Evolutionary conservation across 768 basidiomycete genomes (phyloP).

Genomic region (Termitomyces sp.): DNA sequence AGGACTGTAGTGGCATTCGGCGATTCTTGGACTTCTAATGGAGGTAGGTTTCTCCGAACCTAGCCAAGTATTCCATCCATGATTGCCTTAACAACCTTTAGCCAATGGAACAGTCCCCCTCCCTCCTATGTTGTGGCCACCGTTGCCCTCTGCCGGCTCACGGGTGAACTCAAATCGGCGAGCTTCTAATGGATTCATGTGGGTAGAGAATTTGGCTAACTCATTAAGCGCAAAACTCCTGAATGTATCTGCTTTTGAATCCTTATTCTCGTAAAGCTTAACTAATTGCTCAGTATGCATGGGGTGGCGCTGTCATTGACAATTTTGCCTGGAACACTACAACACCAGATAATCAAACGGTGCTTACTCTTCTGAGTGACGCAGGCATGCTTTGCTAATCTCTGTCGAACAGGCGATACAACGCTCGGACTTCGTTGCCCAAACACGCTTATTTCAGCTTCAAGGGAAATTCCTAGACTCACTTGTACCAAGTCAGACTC

Average conservation of each 20-base stretch:
- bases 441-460: slow-evolving; percentile 21
- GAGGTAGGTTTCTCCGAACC: not conserved
- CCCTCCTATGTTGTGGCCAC: slow-evolving; percentile 26
- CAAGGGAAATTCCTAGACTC: slow-evolving; percentile 25
- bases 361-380: not conserved
- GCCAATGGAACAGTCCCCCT: slow-evolving; percentile 27
- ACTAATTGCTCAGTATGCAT: slow-evolving; percentile 20
- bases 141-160: slow-evolving; percentile 26
- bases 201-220: slow-evolving; percentile 25
- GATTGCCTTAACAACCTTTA: not conserved
- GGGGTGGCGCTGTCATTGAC: slow-evolving; percentile 29
- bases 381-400: not conserved
- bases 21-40: slow-evolving; percentile 3
- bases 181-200: slow-evolving; percentile 27
- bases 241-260: slow-evolving; percentile 8
- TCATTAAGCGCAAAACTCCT: slow-evolving; percentile 25
- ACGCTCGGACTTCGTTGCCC: slow-evolving; percentile 24
- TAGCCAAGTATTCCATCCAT: not conserved
- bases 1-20: slow-evolving; percentile 2
- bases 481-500: slow-evolving; percentile 21
- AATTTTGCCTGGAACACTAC: slow-evolving; percentile 29
- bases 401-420: slow-evolving; percentile 11
- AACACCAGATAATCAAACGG: slow-evolving; percentile 21
- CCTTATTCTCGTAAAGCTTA: not conserved
- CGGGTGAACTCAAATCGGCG: slow-evolving; percentile 21